A percentile compares a stretch with the other conserved stretches of the same genome.
phyloP scores from a whole-genome alignment of 768 basidiomycete genomes.

The Infundibulicybe gibba region DNA sequence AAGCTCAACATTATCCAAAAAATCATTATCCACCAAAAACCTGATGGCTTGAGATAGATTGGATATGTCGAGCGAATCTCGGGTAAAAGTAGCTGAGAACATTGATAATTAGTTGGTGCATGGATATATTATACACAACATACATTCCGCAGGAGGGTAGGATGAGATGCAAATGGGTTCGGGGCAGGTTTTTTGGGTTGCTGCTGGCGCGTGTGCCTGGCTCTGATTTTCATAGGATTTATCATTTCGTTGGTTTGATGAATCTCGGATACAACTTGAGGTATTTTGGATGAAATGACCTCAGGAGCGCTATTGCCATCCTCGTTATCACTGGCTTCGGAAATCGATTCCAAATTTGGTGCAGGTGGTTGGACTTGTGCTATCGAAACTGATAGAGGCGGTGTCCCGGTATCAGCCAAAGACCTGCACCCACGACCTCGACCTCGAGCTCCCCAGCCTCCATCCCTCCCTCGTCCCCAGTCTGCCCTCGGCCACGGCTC shows the following conservation, averaged over 20 bases:
- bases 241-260: neutral
- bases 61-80: slow-evolving; percentile 87
- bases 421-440: neutral
- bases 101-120: slow-evolving; percentile 5
- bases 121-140: slow-evolving; percentile 16
- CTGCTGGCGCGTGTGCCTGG: neutral
- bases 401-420: neutral
- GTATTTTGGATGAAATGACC: slow-evolving; percentile 49
- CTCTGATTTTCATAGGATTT: neutral
- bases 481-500: neutral
- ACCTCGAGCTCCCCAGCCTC: neutral
- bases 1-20: slow-evolving; percentile 76
- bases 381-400: slow-evolving; percentile 12
- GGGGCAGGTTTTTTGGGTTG: slow-evolving; percentile 48
- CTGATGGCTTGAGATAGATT: slow-evolving; percentile 91
- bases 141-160: slow-evolving; percentile 79
- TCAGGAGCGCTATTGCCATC: slow-evolving; percentile 51
- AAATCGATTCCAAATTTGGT: slow-evolving; percentile 1
- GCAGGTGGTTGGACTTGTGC: neutral
- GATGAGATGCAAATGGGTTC: slow-evolving; percentile 66
- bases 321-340: slow-evolving; percentile 15
- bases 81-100: slow-evolving; percentile 59
- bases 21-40: slow-evolving; percentile 89
- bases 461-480: neutral
- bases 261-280: neutral